A percentile compares a stretch with the other conserved stretches of the same genome.
Evolutionary conservation across 2,329 filamentous ascomycete species (phyloP).

Genomic region (Apiospora marii): DNA sequence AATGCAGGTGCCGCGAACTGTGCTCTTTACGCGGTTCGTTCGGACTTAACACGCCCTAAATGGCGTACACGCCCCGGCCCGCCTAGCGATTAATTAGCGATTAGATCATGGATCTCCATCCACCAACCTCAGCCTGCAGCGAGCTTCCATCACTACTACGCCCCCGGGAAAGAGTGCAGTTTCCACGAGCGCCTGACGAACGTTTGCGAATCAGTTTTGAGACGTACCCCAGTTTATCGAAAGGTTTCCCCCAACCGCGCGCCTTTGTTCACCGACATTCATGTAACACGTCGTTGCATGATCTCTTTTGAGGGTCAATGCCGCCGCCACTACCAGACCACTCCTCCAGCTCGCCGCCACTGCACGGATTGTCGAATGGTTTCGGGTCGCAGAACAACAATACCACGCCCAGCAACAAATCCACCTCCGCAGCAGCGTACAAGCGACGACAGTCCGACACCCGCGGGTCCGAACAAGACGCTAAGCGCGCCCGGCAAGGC

Average conservation of each 20-base stretch:
- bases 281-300: slow-evolving; percentile 27
- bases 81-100: neutral
- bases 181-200: neutral
- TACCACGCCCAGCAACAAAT: slow-evolving; percentile 34
- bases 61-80: slow-evolving; percentile 2
- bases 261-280: slow-evolving; percentile 24
- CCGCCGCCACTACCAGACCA: slow-evolving; percentile 35
- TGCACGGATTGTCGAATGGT: slow-evolving; percentile 36
- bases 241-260: neutral
- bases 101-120: slow-evolving; percentile 1
- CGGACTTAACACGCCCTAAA: slow-evolving; percentile 1
- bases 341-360: slow-evolving; percentile 43
- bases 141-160: neutral
- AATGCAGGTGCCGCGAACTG: neutral
- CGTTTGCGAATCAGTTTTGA: neutral
- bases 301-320: slow-evolving; percentile 26
- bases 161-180: neutral
- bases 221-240: neutral
- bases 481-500: slow-evolving; percentile 24
- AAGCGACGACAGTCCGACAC: slow-evolving; percentile 33
- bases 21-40: slow-evolving; percentile 18
- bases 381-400: slow-evolving; percentile 32
- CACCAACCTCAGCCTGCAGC: neutral
- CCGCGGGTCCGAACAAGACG: slow-evolving; percentile 25
- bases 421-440: slow-evolving; percentile 30